phyloP scores from a whole-genome alignment of 495 filamentous ascomycete species.

The Xylaria venustula region DNA sequence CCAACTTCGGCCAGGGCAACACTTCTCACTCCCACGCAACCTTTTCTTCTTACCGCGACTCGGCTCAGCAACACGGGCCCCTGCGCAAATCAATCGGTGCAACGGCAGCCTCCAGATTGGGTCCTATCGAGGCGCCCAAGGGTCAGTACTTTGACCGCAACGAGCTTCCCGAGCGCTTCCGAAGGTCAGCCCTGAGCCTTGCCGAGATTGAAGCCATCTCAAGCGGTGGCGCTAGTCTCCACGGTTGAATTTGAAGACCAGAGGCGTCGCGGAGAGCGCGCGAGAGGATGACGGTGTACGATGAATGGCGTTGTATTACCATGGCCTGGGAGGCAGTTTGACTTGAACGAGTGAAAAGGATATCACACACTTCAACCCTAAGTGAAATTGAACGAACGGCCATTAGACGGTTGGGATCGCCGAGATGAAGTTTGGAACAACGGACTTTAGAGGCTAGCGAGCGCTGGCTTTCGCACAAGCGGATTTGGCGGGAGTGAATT shows the following conservation, averaged over 20 bases:
- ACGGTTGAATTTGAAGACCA: slow-evolving; percentile 27
- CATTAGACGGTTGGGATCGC: background rate
- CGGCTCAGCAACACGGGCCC: slow-evolving; percentile 92
- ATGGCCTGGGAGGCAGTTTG: slow-evolving; percentile 4
- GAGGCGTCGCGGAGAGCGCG: background rate
- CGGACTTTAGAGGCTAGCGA: background rate
- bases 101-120: slow-evolving; percentile 63
- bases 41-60: slow-evolving; percentile 88
- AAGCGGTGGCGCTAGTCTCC: slow-evolving; percentile 71
- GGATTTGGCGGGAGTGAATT: background rate
- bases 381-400: background rate
- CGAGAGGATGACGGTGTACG: slow-evolving; percentile 13
- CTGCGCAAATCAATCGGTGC: slow-evolving; percentile 60
- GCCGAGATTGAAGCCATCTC: slow-evolving; percentile 95
- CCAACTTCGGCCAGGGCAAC: slow-evolving; percentile 65
- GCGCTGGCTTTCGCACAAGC: background rate
- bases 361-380: background rate
- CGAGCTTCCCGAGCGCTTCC: slow-evolving; percentile 82
- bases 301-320: slow-evolving; percentile 15
- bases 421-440: background rate
- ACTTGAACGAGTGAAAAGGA: slow-evolving; percentile 5
- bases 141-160: slow-evolving; percentile 86
- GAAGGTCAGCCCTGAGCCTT: slow-evolving; percentile 64
- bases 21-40: slow-evolving; percentile 67
- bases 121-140: slow-evolving; percentile 63